phyloP scores from a whole-genome alignment of 768 basidiomycete genomes.

The Psilocybe azurescens region DNA sequence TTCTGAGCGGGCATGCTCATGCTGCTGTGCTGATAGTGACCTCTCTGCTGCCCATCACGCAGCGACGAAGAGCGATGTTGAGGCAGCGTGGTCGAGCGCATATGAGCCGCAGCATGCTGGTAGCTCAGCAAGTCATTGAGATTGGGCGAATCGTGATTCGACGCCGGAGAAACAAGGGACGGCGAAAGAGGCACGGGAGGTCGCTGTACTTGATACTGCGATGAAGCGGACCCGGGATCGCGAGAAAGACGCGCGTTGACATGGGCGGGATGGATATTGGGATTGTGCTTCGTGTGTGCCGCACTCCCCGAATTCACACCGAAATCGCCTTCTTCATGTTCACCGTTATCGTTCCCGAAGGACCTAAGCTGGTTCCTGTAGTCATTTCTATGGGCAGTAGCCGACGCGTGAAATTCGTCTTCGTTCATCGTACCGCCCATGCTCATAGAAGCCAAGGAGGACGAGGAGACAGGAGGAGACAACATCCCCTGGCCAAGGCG shows the following conservation, averaged over 20 bases:
- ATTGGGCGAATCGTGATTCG: slow-evolving; percentile 20
- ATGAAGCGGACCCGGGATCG: slow-evolving; percentile 15
- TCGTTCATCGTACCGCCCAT: slow-evolving; percentile 32
- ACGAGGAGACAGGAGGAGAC: slow-evolving; percentile 14
- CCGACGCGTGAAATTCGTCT: slow-evolving; percentile 42
- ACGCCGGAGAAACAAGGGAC: slow-evolving; percentile 9
- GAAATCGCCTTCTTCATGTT: slow-evolving; percentile 5
- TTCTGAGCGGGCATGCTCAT: slow-evolving; percentile 47
- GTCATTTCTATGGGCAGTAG: slow-evolving; percentile 14
- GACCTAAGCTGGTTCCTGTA: slow-evolving; percentile 7
- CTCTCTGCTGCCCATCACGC: slow-evolving; percentile 27
- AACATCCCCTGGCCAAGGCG: slow-evolving; percentile 23
- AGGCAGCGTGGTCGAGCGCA: slow-evolving; percentile 52
- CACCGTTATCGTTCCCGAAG: neutral
- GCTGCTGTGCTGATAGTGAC: slow-evolving; percentile 54
- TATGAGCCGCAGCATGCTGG: slow-evolving; percentile 35
- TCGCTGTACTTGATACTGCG: slow-evolving; percentile 18
- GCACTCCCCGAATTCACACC: slow-evolving; percentile 8
- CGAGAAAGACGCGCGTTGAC: slow-evolving; percentile 33
- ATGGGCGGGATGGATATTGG: slow-evolving; percentile 30
- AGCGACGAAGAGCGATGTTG: slow-evolving; percentile 37
- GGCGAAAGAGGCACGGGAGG: slow-evolving; percentile 23
- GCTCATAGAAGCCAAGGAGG: slow-evolving; percentile 15
- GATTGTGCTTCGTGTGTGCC: slow-evolving; percentile 17
- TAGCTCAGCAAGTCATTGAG: slow-evolving; percentile 23